Evolutionary conservation across 148 eudicot genomes (phyloP), one percentile per base, ranked within the genome.

Genomic region (Linanthus parryae): DNA sequence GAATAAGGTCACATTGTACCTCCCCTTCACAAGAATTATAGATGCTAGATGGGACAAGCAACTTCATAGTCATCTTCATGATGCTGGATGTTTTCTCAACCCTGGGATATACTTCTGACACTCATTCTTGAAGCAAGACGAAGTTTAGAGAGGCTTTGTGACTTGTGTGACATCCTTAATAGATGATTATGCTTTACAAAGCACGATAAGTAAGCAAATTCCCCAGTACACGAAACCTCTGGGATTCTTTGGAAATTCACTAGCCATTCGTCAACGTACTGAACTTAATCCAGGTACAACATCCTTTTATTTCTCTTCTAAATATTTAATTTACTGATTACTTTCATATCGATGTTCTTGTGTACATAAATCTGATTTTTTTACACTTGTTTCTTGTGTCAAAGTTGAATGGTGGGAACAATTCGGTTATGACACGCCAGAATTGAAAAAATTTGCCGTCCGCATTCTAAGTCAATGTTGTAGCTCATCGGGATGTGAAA

Each of bases 31-130:
- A 44, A 12, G 3, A 22, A 25, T 55, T 21, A 56, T 70, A 22
- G 70, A 70, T 26, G 20, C 54, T 10, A 34, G 64, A 16, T 70
- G 70, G 65, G 22, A 70, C 7, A 14, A 49, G 20, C 30, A 43
- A 10, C 48, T 70, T 34, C 68, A 70, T 55, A 45, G 57, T 8
- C 66, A 65, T 7, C 33, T 70, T n/a, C 66, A 70, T 49, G 74
- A 65, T 26, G 70, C 74, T 46, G 74, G 70, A 8, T 59, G 34
- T 45, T 70, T 27, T 35, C 46, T 70, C 1, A 70, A 70, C 40
- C 74, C 74, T 0, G 54, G 52, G 39, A 47, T 55, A 15, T 59
- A n/a, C 26, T 42, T 54, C 40, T 21, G 19, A 37, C 55, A 41
- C 55, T 20, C 30, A 15, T 59, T 59, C 38, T 34, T 48, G 46